A percentile compares a stretch with the other conserved stretches of the same genome.
Evolutionary conservation across 352 stramenopile genomes (phyloP).

Genomic region (Globisporangium irregulare): DNA sequence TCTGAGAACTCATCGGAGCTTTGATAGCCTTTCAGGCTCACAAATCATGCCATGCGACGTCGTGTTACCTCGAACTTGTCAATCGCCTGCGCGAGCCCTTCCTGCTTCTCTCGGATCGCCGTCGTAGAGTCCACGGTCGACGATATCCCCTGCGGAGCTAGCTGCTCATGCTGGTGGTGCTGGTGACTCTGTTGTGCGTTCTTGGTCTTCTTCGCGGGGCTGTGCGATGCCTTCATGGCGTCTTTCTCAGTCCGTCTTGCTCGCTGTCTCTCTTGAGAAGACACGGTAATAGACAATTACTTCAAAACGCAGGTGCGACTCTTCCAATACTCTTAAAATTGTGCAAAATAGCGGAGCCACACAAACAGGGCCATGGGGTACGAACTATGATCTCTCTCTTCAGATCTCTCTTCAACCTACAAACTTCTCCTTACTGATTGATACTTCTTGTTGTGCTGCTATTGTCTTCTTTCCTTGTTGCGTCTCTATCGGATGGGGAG

Average conservation of each 20-base stretch:
- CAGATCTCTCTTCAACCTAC: neutral
- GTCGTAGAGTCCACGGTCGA: neutral
- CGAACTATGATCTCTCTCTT: neutral
- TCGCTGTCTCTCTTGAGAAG: neutral
- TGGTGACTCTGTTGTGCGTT: neutral
- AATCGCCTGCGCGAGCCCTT: constrained; percentile 29
- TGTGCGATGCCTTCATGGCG: constrained; percentile 1
- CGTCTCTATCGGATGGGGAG: constrained; percentile 4
- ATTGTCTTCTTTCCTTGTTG: constrained; percentile 6
- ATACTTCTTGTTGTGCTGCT: neutral
- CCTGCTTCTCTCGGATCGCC: constrained; percentile 8
- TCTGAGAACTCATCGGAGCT: neutral
- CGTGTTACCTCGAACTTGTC: constrained; percentile 36
- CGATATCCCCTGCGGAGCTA: neutral
- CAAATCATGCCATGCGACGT: neutral
- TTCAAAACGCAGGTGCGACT: neutral
- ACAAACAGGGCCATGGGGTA: neutral
- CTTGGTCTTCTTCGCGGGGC: neutral
- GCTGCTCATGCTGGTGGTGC: neutral
- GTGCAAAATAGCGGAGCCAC: neutral
- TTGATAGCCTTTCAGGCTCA: neutral
- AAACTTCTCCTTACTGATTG: constrained; percentile 1
- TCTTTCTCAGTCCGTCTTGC: neutral
- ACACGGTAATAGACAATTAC: neutral
- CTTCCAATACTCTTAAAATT: constrained; percentile 4